Evolutionary conservation across 2,329 filamentous ascomycete species (phyloP), one percentile per base, ranked within the genome.

Genomic region (Penicillium sclerotiorum): DNA sequence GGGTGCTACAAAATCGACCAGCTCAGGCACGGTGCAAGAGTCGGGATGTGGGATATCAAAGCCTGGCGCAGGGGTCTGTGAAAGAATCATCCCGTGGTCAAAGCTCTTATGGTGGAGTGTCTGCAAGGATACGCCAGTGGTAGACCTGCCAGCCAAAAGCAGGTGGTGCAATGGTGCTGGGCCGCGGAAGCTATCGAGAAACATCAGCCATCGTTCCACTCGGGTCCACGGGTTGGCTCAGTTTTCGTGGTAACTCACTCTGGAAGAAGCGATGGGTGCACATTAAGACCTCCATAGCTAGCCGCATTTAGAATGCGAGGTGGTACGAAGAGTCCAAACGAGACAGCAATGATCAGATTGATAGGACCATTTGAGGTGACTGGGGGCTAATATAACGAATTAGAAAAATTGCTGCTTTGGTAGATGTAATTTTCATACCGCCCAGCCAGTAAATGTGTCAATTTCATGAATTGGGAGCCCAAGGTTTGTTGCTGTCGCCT

Each of bases 241-340:
- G 13, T 3, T 22, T 13, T 20, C 22, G 5, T 7, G 7, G 35
- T 28, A 6, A 65, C 77, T 59, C 77, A 89, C 85, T 94, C 87
- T 4, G 92, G 93, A 12, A 99, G 80, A 22, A 96, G 73, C 1
- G 93, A 97, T 1, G 94, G 94, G 65, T 99, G 94, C 2, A 99
- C 80, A 70, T 99, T 99, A 3, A 99, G 74, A 0, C 94, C 94
- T 36, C 92, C 92, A 72, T 95, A 96, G 60, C 81, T 83, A 20
- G 88, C 83, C 1, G 74, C 74, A 18, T 75, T 75, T 18, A 99
- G 77, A 13, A 97, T 83, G 4, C 90, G 80, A 1, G 81, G 79
- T 1, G 94, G 94, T 1, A 99, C 86, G 53, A 96, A 87, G 7
- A 96, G 80, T 3, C 94, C 94, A 72, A 97, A 99, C 0, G 94